Evolutionary conservation across 805 yeast species (phyloP).

Genomic region (Yamadazyma olivae): DNA sequence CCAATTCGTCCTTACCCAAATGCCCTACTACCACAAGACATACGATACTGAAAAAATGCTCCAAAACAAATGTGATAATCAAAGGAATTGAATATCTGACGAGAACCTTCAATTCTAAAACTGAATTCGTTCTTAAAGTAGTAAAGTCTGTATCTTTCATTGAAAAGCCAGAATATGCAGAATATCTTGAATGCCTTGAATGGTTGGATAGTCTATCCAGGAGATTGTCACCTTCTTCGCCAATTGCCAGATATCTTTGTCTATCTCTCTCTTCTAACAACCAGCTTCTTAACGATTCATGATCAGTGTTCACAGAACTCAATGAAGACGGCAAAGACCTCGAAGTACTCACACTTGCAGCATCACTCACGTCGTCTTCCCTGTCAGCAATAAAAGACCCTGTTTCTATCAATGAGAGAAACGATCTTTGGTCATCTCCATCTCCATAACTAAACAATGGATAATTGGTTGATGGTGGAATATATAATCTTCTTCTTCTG

Average conservation of each 20-base stretch:
- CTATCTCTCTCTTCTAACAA: constrained; percentile 41
- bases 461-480: constrained; percentile 43
- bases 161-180: constrained; percentile 5
- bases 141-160: constrained; percentile 27
- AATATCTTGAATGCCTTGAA: constrained; percentile 6
- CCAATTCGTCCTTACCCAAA: constrained; percentile 42
- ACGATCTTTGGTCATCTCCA: constrained; percentile 43
- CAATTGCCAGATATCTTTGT: constrained; percentile 23
- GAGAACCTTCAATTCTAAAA: constrained; percentile 25
- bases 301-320: constrained; percentile 37
- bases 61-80: constrained; percentile 38
- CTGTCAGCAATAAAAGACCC: constrained; percentile 27
- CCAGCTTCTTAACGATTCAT: constrained; percentile 29
- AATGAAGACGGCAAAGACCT: constrained; percentile 41
- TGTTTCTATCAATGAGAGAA: constrained; percentile 36
- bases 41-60: constrained; percentile 42
- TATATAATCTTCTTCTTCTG: constrained; percentile 37
- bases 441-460: constrained; percentile 42
- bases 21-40: constrained; percentile 44
- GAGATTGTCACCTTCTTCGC: constrained; percentile 13
- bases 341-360: constrained; percentile 39
- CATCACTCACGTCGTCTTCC: constrained; percentile 32
- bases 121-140: constrained; percentile 24
- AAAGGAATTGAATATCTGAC: constrained; percentile 36
- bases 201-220: constrained; percentile 12